Evolutionary conservation across 2,329 filamentous ascomycete genomes (phyloP).

Genomic region (Stemphylium vesicarium): DNA sequence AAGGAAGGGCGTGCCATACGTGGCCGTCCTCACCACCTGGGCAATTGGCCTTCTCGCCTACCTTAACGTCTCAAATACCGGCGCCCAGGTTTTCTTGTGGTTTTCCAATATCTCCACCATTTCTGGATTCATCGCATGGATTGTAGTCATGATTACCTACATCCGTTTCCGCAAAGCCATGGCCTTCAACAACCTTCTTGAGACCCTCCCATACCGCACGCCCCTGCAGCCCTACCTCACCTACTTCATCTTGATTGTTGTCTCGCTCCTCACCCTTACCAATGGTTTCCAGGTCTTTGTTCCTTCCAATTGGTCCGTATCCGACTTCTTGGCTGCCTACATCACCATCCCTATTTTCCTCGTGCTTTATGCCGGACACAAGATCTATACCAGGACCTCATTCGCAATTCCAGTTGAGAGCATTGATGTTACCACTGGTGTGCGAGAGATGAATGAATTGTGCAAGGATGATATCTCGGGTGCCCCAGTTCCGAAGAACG

Average conservation of each 20-base stretch:
- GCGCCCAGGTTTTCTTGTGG: conserved; percentile 66
- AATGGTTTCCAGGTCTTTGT: conserved; percentile 62
- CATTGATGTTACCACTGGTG: conserved; percentile 44
- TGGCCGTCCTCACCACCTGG: conserved; percentile 48
- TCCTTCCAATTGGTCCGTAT: conserved; percentile 49
- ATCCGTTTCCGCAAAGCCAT: conserved; percentile 62
- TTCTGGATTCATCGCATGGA: conserved; percentile 62
- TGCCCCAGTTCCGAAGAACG: conserved; percentile 44
- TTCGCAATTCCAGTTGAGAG: conserved; percentile 36
- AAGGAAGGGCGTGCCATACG: conserved; percentile 52
- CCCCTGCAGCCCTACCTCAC: conserved; percentile 62
- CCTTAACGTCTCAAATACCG: conserved; percentile 56
- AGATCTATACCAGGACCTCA: conserved; percentile 37
- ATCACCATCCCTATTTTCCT: conserved; percentile 52
- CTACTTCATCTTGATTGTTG: conserved; percentile 63
- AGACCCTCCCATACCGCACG: conserved; percentile 59
- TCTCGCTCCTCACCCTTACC: conserved; percentile 41
- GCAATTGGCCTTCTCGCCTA: conserved; percentile 56
- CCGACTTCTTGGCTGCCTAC: conserved; percentile 61
- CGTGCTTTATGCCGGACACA: conserved; percentile 44
- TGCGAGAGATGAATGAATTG: conserved; percentile 47
- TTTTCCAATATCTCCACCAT: conserved; percentile 73
- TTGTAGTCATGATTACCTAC: conserved; percentile 63
- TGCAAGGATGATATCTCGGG: conserved; percentile 39
- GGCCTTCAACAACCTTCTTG: conserved; percentile 61